Percentiles rank a stretch among this genome's conserved stretches.
Conservation (phyloP, 306 rosid genomes). For the Hippophae tibetana region DNA sequence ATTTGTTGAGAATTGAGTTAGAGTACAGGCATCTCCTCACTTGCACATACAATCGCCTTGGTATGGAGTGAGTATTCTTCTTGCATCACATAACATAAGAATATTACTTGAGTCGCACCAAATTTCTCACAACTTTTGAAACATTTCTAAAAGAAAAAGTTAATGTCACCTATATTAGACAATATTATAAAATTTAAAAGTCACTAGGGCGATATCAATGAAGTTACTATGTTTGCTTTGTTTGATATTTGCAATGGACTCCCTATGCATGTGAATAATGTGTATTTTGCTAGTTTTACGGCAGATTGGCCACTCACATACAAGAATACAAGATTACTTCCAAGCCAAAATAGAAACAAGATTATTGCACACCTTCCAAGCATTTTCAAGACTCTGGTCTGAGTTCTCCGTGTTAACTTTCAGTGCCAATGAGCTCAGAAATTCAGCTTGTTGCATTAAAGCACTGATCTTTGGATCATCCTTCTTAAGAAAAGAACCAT, state of each 20-base stretch:
- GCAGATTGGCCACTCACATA: slow-evolving; percentile 6
- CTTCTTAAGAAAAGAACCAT: slow-evolving; percentile 70
- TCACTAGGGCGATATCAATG: no score
- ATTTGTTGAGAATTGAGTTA: no score
- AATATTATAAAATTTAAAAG: no score
- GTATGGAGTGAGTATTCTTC: no score
- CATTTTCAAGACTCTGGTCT: slow-evolving; percentile 92
- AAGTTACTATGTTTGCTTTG: no score
- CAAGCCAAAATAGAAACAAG: slow-evolving; percentile 12
- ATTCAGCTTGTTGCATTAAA: slow-evolving; percentile 91
- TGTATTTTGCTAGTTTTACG: slow-evolving; percentile 8
- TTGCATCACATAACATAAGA: neutral
- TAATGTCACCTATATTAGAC: no score
- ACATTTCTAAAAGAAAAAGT: no score
- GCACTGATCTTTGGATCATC: slow-evolving; percentile 77
- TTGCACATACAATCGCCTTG: no score
- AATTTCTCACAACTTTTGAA: neutral
- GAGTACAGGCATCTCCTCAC: no score
- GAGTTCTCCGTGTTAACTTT: slow-evolving; percentile 75
- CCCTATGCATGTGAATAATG: neutral
- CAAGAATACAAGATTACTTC: slow-evolving; percentile 9
- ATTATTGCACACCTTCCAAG: slow-evolving; percentile 83
- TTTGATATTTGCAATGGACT: neutral
- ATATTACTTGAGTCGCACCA: neutral
- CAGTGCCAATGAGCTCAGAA: slow-evolving; percentile 77